Percentiles rank a stretch among this genome's conserved stretches.
Conservation (phyloP, 2,329 filamentous ascomycete genomes). For the Fusarium sp. region DNA sequence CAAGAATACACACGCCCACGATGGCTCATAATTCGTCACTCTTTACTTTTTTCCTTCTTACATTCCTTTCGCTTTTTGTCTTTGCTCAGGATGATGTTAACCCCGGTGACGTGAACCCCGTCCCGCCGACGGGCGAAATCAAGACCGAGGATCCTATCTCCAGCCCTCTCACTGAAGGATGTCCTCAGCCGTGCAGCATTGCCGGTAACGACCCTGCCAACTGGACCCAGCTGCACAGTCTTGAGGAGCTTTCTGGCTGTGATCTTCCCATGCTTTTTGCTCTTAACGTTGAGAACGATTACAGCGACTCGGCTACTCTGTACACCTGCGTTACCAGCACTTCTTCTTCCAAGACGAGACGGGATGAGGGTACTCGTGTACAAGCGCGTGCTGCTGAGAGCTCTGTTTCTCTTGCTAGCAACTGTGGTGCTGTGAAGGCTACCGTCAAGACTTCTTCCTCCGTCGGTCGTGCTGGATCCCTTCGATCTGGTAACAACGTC, state of each 20-base stretch:
- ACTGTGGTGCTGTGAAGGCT: slow-evolving; percentile 37
- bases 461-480: slow-evolving; percentile 4
- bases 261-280: slow-evolving; percentile 35
- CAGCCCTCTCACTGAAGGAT: slow-evolving; percentile 39
- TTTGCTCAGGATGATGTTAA: slow-evolving; percentile 19
- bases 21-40: slow-evolving; percentile 39
- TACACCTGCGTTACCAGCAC: slow-evolving; percentile 32
- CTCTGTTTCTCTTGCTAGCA: slow-evolving; percentile 25
- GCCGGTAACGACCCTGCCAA: slow-evolving; percentile 37
- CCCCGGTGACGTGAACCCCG: slow-evolving; percentile 36
- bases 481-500: slow-evolving; percentile 19
- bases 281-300: slow-evolving; percentile 38
- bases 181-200: slow-evolving; percentile 33
- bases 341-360: slow-evolving; percentile 11
- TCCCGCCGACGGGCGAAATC: slow-evolving; percentile 36
- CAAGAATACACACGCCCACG: slow-evolving; percentile 16
- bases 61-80: slow-evolving; percentile 22
- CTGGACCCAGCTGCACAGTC: slow-evolving; percentile 42
- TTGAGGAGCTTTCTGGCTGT: slow-evolving; percentile 33
- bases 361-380: slow-evolving; percentile 17
- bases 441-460: slow-evolving; percentile 26
- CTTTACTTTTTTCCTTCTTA: slow-evolving; percentile 35
- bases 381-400: slow-evolving; percentile 24
- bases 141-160: slow-evolving; percentile 41
- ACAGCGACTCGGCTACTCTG: slow-evolving; percentile 39